phyloP scores from a whole-genome alignment of 2,329 filamentous ascomycete species.

The Dactylonectria macrodidyma region DNA sequence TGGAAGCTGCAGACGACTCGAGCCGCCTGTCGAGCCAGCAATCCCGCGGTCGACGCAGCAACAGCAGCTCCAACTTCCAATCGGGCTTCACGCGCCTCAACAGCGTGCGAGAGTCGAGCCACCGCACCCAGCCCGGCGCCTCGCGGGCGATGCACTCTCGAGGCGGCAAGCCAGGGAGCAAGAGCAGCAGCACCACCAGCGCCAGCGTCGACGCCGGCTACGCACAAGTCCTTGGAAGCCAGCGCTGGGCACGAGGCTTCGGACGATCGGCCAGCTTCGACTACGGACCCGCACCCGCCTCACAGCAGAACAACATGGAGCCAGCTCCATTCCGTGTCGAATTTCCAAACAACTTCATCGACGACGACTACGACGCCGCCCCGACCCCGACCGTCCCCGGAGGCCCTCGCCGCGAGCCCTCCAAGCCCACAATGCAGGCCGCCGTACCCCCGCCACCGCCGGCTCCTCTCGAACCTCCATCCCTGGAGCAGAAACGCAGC shows the following conservation, averaged over 20 bases:
- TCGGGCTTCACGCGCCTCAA: conserved; percentile 73
- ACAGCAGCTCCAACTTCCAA: conserved; percentile 83
- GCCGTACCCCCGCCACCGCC: conserved; percentile 55
- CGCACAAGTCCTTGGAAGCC: conserved; percentile 69
- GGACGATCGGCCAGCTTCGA: conserved; percentile 83
- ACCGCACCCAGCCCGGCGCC: conserved; percentile 55
- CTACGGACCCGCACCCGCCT: conserved; percentile 64
- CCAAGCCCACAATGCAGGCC: conserved; percentile 54
- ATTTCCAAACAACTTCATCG: conserved; percentile 63
- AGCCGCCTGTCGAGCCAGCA: conserved; percentile 66
- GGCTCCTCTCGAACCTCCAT: conserved; percentile 56
- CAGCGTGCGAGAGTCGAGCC: conserved; percentile 68
- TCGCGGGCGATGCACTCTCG: conserved; percentile 63
- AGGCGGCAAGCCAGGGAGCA: conserved; percentile 76
- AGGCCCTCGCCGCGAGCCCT: conserved; percentile 74
- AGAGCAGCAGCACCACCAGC: conserved; percentile 79
- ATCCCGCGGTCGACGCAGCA: conserved; percentile 77
- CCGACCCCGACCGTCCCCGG: conserved; percentile 88
- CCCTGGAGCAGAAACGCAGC: conserved; percentile 69
- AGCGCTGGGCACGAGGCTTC: conserved; percentile 69
- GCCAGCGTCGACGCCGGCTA: conserved; percentile 77
- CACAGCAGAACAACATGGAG: conserved; percentile 46
- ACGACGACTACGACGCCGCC: conserved; percentile 81
- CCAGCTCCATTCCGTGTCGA: conserved; percentile 63
- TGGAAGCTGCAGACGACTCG: conserved; percentile 69